Conservation (phyloP, 2,329 filamentous ascomycete genomes). For the Fusarium neocosmosporiellum region DNA sequence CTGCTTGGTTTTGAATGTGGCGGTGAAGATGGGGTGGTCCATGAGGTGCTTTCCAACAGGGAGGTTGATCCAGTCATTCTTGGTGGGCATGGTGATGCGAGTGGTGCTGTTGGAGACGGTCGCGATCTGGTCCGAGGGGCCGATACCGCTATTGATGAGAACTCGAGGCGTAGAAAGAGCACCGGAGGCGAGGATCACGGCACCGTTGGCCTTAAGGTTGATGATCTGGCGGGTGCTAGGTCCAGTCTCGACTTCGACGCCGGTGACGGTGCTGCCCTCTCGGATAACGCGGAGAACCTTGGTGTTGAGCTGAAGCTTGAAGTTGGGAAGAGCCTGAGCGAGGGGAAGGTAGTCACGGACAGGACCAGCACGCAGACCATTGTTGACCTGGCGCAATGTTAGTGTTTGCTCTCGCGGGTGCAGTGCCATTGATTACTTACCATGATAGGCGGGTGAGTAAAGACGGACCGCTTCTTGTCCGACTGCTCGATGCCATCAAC, state of each 20-base stretch:
- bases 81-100: conserved; percentile 61
- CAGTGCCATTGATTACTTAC: neutral
- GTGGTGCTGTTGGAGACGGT: conserved; percentile 63
- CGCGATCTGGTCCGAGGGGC: conserved; percentile 68
- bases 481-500: conserved; percentile 71
- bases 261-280: conserved; percentile 69
- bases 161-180: conserved; percentile 77
- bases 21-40: conserved; percentile 62
- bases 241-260: conserved; percentile 76
- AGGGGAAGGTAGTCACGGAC: conserved; percentile 77
- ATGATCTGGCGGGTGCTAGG: conserved; percentile 51
- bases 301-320: conserved; percentile 74
- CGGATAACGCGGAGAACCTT: conserved; percentile 75
- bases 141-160: conserved; percentile 70
- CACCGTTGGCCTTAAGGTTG: conserved; percentile 38
- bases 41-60: conserved; percentile 70
- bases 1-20: conserved; percentile 54
- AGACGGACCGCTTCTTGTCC: conserved; percentile 73
- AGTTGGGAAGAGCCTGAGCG: conserved; percentile 70
- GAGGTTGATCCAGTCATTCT: conserved; percentile 65
- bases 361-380: conserved; percentile 76
- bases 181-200: conserved; percentile 74
- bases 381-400: conserved; percentile 64
- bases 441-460: conserved; percentile 65
- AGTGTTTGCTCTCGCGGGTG: neutral